Evolutionary conservation across 495 filamentous ascomycete genomes (phyloP).

Genomic region (Massariosphaeria phaeospora): DNA sequence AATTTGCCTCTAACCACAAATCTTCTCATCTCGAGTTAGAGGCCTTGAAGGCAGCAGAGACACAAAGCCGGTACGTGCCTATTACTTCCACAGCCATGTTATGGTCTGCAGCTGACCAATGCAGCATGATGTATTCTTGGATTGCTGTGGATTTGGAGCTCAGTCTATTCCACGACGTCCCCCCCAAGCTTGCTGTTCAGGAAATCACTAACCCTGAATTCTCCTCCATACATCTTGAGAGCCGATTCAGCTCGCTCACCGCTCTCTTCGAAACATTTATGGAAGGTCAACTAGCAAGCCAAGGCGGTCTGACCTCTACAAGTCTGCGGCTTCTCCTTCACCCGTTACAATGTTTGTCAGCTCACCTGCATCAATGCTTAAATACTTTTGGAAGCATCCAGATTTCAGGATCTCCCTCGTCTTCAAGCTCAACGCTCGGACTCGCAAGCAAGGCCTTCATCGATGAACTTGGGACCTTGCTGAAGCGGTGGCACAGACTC

Average conservation of each 20-base stretch:
- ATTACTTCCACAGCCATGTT: too few relatives aligned
- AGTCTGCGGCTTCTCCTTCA: slow-evolving; percentile 1
- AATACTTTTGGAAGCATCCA: neutral
- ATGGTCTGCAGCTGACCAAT: too few relatives aligned
- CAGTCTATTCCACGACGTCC: slow-evolving; percentile 13
- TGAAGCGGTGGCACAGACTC: slow-evolving; percentile 5
- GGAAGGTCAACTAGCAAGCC: neutral
- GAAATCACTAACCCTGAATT: neutral
- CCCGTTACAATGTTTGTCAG: neutral
- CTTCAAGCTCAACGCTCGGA: neutral
- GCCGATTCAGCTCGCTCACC: neutral
- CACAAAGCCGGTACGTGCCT: too few relatives aligned
- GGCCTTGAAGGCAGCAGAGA: too few relatives aligned
- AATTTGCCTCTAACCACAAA: too few relatives aligned
- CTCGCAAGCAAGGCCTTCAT: slow-evolving; percentile 3
- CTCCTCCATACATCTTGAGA: neutral
- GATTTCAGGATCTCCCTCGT: neutral
- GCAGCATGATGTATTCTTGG: slow-evolving; percentile 5
- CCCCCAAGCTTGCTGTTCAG: slow-evolving; percentile 10
- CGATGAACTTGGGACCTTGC: neutral
- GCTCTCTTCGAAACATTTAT: slow-evolving; percentile 1
- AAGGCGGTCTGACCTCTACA: neutral
- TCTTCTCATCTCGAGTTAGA: too few relatives aligned
- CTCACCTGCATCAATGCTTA: neutral
- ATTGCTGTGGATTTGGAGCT: slow-evolving; percentile 10